Base-by-base conservation (phyloP, 2,329 filamentous ascomycete species). In the Celoporthe dispersa region DNA sequence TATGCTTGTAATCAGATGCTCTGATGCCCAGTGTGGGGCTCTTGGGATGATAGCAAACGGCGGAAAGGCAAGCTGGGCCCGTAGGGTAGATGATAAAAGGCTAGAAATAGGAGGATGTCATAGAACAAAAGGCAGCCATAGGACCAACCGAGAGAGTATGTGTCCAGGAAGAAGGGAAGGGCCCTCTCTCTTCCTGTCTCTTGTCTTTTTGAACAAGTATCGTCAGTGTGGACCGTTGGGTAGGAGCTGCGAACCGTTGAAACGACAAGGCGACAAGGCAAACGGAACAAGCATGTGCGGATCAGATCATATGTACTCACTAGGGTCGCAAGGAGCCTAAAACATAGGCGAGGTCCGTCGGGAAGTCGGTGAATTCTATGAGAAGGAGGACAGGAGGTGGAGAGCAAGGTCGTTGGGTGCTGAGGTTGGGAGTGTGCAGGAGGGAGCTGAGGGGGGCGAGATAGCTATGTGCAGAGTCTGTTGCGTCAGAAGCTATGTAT, bases 401-500 rank as follows among this genome's bases (percentile, higher is more conserved):
- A n/a, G 28, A 65, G 28, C n/a, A 31, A 57, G 41, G 33, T 35
- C 25, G 55, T 9, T 31, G 16, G 31, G n/a, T 39, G 35, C 28
- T 31, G 35, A 39, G 19, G 59, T 22, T 37, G 59, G 59, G 2
- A 37, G 3, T 22, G 33, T n/a, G 28, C 31, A 51, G 57, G 31
- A 64, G 39, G 41, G 33, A 61, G 62, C 55, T 66, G 41, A 33
- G 65, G 65, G 41, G 64, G 65, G 65, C 61, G 61, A 70, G 65
- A 71, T 35, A 55, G 53, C 53, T 25, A 48, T 44, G 59, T 68
- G 69, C 68, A 64, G 31, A 66, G 62, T 68, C 64, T 71, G 61
- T 71, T 70, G 70, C 70, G 70, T 71, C 70, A 71, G 64, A 71
- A 68, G 70, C 59, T 67, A 35, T 65, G 39, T 60, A 60, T 69